Evolutionary conservation across 208 protist species (phyloP).

Genomic region (Naegleria gruberi): DNA sequence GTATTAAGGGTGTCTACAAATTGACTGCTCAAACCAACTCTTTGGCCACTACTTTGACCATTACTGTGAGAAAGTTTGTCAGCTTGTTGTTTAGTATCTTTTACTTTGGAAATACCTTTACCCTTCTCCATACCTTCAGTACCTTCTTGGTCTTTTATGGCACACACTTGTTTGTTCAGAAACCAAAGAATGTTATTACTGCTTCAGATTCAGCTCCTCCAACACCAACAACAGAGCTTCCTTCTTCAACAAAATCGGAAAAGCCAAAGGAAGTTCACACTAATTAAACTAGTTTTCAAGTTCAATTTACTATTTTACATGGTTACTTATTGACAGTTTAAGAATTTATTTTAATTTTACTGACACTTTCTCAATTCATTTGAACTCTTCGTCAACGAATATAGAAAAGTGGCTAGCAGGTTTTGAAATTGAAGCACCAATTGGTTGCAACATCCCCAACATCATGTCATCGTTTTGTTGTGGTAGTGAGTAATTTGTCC

Average conservation of each 20-base stretch:
- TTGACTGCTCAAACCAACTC: not conserved
- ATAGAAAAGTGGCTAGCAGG: not conserved
- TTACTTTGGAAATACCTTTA: not conserved
- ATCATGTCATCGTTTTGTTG: not conserved
- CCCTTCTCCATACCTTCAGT: not conserved
- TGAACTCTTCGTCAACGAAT: not conserved
- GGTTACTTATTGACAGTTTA: too few relatives aligned
- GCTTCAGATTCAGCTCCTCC: not conserved
- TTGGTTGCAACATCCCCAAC: not conserved
- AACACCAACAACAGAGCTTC: not conserved
- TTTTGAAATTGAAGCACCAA: not conserved
- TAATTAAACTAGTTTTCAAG: too few relatives aligned
- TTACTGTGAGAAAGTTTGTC: slow-evolving; percentile 14
- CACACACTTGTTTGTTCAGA: not conserved
- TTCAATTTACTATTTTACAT: too few relatives aligned
- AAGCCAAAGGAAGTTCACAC: too few relatives aligned
- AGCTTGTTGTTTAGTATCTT: not conserved
- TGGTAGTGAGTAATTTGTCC: not conserved
- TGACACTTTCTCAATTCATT: too few relatives aligned
- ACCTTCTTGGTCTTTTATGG: not conserved
- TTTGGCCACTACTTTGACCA: not conserved
- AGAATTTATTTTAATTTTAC: too few relatives aligned
- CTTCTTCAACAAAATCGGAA: not conserved
- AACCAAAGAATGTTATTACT: not conserved
- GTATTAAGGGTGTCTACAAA: not conserved